Evolutionary conservation across 202 grass and related monocot genomes (phyloP), one percentile per base, ranked within the genome.

Genomic region (Saccharum hybrid): DNA sequence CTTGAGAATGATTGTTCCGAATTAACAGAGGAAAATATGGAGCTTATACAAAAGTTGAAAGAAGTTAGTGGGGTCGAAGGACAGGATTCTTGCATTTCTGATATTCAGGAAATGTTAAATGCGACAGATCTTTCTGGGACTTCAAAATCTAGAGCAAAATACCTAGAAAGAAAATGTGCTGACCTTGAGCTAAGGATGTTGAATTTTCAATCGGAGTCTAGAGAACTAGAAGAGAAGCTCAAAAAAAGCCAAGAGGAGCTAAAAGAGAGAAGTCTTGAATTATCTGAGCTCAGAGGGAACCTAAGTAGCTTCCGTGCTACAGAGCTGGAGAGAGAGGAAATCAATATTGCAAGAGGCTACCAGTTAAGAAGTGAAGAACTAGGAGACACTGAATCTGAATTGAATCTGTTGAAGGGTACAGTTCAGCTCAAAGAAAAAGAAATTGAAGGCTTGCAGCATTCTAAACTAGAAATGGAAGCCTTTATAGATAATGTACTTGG

Each of bases 21-120:
- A 88, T 88, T 99, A 91, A 90, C 93, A 40, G 96, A 99, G 46
- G 96, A 99, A 89, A 99, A 94, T 86, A 34, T 99, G 60, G 84
- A 89, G 48, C 87, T 98, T 72, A 81, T 98, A 83, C 95, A 88
- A 71, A 94, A 96, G 74, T 83, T 98, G 83, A 98, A 96, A 88
- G 87, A 91, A 82, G 70, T 83, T 51, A 91, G 80, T 67, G 83
- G 83, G 62, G 36, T 74, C 18, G 79, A 86, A 72, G 82, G 69
- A 88, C 57, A 88, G 19, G 59, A 82, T 76, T 73, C 71, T 5
- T 81, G 77, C 42, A 31, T 76, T 91, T 86, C 74, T 75, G 75
- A 77, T 40, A 84, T 84, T 39, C 78, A 87, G 67, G 87, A 89
- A 74, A 73, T 77, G 15, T 67, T 67, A 23, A 61, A 49, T 83